Evolutionary conservation across 1,284 basidiomycete species (phyloP).

Genomic region (Puccinia horiana): DNA sequence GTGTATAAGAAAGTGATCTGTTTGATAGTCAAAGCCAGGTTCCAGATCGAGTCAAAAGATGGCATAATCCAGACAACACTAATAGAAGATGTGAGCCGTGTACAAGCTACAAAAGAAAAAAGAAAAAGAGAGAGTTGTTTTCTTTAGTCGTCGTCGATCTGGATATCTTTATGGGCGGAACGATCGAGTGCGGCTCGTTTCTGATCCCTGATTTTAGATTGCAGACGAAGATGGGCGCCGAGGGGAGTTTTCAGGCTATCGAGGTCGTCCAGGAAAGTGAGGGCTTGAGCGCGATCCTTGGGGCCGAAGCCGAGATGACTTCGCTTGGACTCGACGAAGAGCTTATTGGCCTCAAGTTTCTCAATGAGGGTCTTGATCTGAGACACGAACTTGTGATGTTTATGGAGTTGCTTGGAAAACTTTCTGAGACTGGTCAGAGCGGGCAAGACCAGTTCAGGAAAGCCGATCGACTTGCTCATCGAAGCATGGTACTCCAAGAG

Average conservation of each 20-base stretch:
- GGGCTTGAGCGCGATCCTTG: background rate
- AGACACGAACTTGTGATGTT: slow-evolving; percentile 8
- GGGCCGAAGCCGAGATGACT: slow-evolving; percentile 25
- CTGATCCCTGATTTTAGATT: slow-evolving; percentile 37
- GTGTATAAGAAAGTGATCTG: too few species aligned
- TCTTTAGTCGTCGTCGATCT: background rate
- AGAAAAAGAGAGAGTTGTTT: background rate
- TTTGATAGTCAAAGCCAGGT: too few species aligned
- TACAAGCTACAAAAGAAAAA: background rate
- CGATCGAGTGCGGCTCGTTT: slow-evolving; percentile 34
- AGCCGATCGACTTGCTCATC: slow-evolving; percentile 74
- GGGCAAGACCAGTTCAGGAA: slow-evolving; percentile 90
- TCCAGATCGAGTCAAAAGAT: too few species aligned
- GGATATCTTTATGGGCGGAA: slow-evolving; percentile 3
- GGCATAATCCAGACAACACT: too few species aligned
- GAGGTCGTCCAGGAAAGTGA: slow-evolving; percentile 13
- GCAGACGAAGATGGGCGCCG: slow-evolving; percentile 25
- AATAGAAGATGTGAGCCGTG: background rate
- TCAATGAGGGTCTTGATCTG: slow-evolving; percentile 34
- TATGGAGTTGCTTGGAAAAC: slow-evolving; percentile 64
- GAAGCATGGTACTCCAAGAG: slow-evolving; percentile 75
- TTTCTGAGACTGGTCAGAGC: slow-evolving; percentile 72
- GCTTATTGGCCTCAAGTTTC: slow-evolving; percentile 42
- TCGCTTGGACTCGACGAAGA: slow-evolving; percentile 12
- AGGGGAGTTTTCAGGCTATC: slow-evolving; percentile 16